Evolutionary conservation across 2,329 filamentous ascomycete species (phyloP).

Genomic region (Gnomoniopsis sp.): DNA sequence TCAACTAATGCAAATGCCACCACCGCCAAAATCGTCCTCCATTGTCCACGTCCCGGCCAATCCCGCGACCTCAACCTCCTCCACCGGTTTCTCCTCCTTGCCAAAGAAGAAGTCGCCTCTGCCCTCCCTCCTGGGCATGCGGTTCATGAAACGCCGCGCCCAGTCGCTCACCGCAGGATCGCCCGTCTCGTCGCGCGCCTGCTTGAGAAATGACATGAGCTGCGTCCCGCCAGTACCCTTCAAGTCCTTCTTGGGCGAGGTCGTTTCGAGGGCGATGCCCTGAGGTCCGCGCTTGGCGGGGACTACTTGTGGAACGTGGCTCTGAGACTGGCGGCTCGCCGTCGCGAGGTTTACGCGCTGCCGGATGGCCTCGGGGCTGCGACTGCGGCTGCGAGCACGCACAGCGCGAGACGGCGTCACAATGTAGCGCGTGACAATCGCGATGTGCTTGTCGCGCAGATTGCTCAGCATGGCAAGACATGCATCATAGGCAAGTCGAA

Average conservation of each 20-base stretch:
- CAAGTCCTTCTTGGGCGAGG: conserved; percentile 37
- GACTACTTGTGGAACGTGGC: conserved; percentile 2
- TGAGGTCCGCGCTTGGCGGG: conserved; percentile 12
- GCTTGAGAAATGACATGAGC: conserved; percentile 92
- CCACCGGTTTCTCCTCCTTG: conserved; percentile 46
- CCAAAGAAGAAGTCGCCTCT: conserved; percentile 56
- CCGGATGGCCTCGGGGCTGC: conserved; percentile 50
- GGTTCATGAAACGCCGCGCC: conserved; percentile 56
- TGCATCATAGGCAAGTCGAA: conserved; percentile 84
- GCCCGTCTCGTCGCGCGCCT: conserved; percentile 92
- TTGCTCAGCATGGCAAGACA: conserved; percentile 68
- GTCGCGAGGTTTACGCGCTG: conserved; percentile 60
- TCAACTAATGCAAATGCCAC: conserved; percentile 49
- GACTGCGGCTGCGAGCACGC: conserved; percentile 59
- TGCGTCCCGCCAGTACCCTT: conserved; percentile 92
- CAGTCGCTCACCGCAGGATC: conserved; percentile 77
- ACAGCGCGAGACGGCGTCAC: conserved; percentile 80
- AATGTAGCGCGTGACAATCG: conserved; percentile 94
- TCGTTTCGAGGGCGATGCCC: conserved; percentile 28
- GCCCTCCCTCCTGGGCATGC: conserved; percentile 45
- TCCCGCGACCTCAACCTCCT: conserved; percentile 56
- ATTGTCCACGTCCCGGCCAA: conserved; percentile 86
- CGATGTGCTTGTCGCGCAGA: conserved; percentile 91
- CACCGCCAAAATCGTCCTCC: conserved; percentile 73
- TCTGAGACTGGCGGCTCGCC: conserved; percentile 43